Percentiles rank a stretch among this genome's conserved stretches.
phyloP scores from a whole-genome alignment of 768 basidiomycete species.

The Tylopilus sp. region DNA sequence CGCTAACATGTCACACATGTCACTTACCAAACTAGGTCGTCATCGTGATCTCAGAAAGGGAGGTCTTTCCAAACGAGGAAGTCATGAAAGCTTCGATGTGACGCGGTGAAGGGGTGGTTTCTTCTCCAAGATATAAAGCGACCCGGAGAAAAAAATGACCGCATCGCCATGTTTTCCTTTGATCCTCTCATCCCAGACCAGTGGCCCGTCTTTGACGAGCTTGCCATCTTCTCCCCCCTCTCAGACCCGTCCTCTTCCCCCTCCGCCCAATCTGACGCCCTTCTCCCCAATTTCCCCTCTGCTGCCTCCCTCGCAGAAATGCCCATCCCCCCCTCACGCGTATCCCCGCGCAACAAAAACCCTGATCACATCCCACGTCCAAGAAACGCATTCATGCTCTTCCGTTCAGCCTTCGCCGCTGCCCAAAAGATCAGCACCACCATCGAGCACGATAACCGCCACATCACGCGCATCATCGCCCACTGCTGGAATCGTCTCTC shows the following conservation, averaged over 20 bases:
- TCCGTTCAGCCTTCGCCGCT: constrained; percentile 57
- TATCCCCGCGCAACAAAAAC: constrained; percentile 29
- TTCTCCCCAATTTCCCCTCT: constrained; percentile 13
- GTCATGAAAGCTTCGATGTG: constrained; percentile 22
- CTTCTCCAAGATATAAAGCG: constrained; percentile 25
- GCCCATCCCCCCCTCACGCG: constrained; percentile 30
- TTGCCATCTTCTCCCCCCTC: constrained; percentile 6
- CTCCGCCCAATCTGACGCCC: neutral
- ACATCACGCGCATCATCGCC: constrained; percentile 55
- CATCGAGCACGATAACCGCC: constrained; percentile 55
- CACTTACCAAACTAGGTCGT: constrained; percentile 9
- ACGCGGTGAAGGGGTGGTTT: constrained; percentile 18
- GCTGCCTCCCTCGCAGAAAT: constrained; percentile 23
- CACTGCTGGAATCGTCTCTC: constrained; percentile 54
- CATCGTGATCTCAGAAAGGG: constrained; percentile 31
- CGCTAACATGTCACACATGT: neutral
- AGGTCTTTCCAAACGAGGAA: constrained; percentile 11
- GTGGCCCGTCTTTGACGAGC: constrained; percentile 27
- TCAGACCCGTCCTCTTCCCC: constrained; percentile 19
- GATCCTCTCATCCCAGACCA: constrained; percentile 13
- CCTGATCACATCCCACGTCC: constrained; percentile 42
- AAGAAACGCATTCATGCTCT: constrained; percentile 52
- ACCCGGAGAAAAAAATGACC: constrained; percentile 4
- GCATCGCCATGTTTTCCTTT: constrained; percentile 17
- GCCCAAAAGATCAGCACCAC: constrained; percentile 44